A percentile compares a stretch with the other conserved stretches of the same genome.
phyloP scores from a whole-genome alignment of 352 stramenopile species.

The Phytophthora citrophthora region DNA sequence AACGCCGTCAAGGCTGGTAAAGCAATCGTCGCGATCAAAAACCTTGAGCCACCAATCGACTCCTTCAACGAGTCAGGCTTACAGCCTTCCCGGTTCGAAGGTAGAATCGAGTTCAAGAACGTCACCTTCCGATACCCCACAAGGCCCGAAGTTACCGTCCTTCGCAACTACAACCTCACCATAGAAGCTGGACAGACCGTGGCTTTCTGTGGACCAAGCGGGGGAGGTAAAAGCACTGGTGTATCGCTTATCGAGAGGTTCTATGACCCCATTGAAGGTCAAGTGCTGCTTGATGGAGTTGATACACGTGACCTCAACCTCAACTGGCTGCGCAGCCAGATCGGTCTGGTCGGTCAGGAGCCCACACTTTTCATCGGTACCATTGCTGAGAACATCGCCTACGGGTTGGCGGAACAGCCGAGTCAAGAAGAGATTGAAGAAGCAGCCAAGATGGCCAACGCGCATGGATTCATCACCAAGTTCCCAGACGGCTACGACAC shows the following conservation, averaged over 20 bases:
- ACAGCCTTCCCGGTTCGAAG: background rate
- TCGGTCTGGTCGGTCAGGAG: too few relatives aligned
- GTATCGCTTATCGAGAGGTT: slow-evolving; percentile 47
- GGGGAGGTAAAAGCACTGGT: slow-evolving; percentile 51
- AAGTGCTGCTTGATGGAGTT: slow-evolving; percentile 78
- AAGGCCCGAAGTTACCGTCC: slow-evolving; percentile 45
- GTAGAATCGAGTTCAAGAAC: slow-evolving; percentile 10
- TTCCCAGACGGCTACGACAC: too few relatives aligned
- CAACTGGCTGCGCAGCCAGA: too few relatives aligned
- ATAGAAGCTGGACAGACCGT: slow-evolving; percentile 72
- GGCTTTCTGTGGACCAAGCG: slow-evolving; percentile 56
- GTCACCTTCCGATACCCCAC: background rate
- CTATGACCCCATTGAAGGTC: too few relatives aligned
- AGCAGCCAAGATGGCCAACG: too few relatives aligned
- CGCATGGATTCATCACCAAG: too few relatives aligned
- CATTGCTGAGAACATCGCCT: too few relatives aligned
- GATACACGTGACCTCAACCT: slow-evolving; percentile 76
- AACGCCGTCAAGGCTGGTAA: slow-evolving; percentile 65
- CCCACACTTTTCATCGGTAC: too few relatives aligned
- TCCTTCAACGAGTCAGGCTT: slow-evolving; percentile 12
- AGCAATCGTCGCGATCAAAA: slow-evolving; percentile 40
- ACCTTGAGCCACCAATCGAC: slow-evolving; percentile 31
- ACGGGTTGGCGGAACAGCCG: too few relatives aligned
- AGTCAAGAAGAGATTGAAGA: too few relatives aligned
- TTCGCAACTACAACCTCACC: slow-evolving; percentile 83